These are phyloP conservation scores for Zalaria obscura DNA, from an alignment of 2,329 filamentous ascomycete genomes.

Conservation along the genomic window DNA sequence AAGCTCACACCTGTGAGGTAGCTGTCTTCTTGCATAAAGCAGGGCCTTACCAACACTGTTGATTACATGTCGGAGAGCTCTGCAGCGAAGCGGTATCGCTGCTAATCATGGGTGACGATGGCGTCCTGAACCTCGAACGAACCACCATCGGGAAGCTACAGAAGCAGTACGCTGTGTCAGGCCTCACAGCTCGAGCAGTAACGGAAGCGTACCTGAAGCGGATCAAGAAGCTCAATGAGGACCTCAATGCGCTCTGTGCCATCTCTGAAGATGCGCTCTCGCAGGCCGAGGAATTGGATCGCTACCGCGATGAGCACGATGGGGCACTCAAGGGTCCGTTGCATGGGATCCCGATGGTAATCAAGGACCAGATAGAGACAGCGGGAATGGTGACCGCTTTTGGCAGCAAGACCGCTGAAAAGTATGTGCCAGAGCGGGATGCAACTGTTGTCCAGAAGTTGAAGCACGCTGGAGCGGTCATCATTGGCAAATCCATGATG, in stretches of 20 bases:
- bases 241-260: slow-evolving; percentile 3
- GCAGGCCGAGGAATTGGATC: background rate
- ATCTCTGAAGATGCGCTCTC: background rate
- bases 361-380: slow-evolving; percentile 4
- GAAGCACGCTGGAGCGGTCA: slow-evolving; percentile 1
- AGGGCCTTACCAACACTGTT: too few species aligned
- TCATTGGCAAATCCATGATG: slow-evolving; percentile 4
- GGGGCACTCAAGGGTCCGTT: background rate
- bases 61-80: too few species aligned
- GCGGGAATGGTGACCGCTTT: slow-evolving; percentile 1
- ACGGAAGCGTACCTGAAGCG: background rate
- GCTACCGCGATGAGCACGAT: background rate
- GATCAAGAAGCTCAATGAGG: background rate
- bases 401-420: background rate
- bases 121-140: too few species aligned
- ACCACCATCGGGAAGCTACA: too few species aligned
- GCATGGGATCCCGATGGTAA: slow-evolving; percentile 2
- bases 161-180: too few species aligned
- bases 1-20: too few species aligned
- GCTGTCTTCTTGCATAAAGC: too few species aligned
- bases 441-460: slow-evolving; percentile 1
- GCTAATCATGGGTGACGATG: too few species aligned
- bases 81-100: too few species aligned
- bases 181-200: background rate
- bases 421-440: background rate